phyloP scores from a whole-genome alignment of 208 protist species.

The Leishmania guyanensis region DNA sequence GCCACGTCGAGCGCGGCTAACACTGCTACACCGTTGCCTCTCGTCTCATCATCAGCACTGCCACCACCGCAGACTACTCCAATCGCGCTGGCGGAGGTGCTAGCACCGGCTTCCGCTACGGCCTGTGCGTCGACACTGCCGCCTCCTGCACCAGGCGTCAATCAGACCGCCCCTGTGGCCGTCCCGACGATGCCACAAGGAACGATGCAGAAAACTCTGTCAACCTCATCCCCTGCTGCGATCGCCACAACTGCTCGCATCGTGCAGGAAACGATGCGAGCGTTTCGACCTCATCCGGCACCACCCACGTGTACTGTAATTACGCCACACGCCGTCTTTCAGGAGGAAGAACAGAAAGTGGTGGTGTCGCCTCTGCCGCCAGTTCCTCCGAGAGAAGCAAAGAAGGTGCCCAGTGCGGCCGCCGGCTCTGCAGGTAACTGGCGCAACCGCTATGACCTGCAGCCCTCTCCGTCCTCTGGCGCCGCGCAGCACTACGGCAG shows the following conservation, averaged over 20 bases:
- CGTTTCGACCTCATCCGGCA: slow-evolving; percentile 12
- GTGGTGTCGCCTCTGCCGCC: slow-evolving; percentile 31
- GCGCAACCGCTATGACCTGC: slow-evolving; percentile 58
- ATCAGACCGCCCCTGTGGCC: not conserved
- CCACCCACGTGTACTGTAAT: slow-evolving; percentile 32
- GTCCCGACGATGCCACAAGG: not conserved
- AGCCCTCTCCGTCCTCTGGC: slow-evolving; percentile 48
- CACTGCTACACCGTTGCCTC: not conserved
- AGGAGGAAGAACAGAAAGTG: slow-evolving; percentile 33
- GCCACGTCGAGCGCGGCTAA: not conserved
- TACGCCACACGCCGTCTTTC: slow-evolving; percentile 43
- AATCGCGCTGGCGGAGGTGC: not conserved
- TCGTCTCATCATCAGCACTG: not conserved
- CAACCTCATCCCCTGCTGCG: slow-evolving; percentile 8
- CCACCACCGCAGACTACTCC: slow-evolving; percentile 2
- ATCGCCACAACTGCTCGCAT: slow-evolving; percentile 12
- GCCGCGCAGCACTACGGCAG: slow-evolving; percentile 22
- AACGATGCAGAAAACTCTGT: not conserved
- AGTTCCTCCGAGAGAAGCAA: slow-evolving; percentile 15
- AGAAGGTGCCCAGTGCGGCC: not conserved
- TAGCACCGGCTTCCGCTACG: not conserved
- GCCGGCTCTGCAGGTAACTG: slow-evolving; percentile 13
- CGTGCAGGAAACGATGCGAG: slow-evolving; percentile 17
- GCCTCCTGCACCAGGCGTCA: slow-evolving; percentile 9
- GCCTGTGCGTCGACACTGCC: slow-evolving; percentile 15